Evolutionary conservation across 2,329 filamentous ascomycete species (phyloP).

Genomic region (Plenodomus tracheiphilus): DNA sequence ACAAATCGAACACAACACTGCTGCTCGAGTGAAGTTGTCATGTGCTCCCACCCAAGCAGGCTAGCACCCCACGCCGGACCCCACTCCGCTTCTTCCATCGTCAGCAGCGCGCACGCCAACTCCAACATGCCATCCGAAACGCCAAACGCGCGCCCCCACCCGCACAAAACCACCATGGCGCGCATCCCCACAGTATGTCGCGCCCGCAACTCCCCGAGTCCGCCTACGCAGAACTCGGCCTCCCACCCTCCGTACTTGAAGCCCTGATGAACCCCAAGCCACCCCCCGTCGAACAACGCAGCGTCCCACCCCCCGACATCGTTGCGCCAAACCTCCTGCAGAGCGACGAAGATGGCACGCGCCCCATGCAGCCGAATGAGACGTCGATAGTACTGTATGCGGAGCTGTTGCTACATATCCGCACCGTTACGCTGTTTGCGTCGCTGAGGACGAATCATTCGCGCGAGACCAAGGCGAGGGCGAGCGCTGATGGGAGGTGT

Average conservation of each 20-base stretch:
- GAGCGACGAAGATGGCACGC: constrained; percentile 22
- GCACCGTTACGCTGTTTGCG: constrained; percentile 61
- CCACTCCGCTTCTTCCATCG: too few relatives aligned
- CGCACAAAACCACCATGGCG: constrained; percentile 24
- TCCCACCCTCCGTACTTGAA: constrained; percentile 34
- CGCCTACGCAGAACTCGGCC: constrained; percentile 40
- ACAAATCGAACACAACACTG: too few relatives aligned
- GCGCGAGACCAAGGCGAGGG: constrained; percentile 47
- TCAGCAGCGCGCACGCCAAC: background rate
- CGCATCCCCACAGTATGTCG: constrained; percentile 34
- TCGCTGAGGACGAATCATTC: constrained; percentile 52
- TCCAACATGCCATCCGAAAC: background rate
- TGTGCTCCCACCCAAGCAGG: too few relatives aligned
- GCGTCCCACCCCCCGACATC: constrained; percentile 16
- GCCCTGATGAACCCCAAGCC: constrained; percentile 39
- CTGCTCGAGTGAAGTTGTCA: too few relatives aligned
- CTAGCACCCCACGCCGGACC: too few relatives aligned
- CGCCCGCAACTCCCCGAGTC: constrained; percentile 39
- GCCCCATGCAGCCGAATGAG: constrained; percentile 34
- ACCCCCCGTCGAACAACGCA: background rate
- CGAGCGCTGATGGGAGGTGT: constrained; percentile 49
- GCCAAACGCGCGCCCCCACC: background rate
- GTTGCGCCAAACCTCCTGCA: constrained; percentile 39
- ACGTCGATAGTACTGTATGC: constrained; percentile 55
- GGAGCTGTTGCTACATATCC: constrained; percentile 64